Evolutionary conservation across 345 rosid genomes (phyloP).

Genomic region (Angophora floribunda): DNA sequence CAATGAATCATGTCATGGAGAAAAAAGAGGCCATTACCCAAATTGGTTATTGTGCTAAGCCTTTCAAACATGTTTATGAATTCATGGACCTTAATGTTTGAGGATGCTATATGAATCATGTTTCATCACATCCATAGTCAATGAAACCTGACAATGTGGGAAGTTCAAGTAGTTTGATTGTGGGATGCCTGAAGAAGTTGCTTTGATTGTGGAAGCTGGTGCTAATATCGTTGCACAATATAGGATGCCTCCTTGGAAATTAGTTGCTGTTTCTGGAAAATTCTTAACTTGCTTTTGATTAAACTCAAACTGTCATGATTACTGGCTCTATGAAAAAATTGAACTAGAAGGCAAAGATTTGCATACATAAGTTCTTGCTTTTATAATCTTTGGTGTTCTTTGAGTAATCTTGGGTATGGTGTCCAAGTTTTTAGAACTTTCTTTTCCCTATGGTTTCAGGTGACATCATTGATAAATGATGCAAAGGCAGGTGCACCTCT

Average conservation of each 20-base stretch:
- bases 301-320: not conserved
- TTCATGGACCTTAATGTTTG: not conserved
- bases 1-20: not conserved
- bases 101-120: not conserved
- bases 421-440: not conserved
- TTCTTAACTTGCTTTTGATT: not conserved
- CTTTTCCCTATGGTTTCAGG: constrained; percentile 23
- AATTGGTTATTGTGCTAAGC: not conserved
- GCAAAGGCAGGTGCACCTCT: constrained; percentile 50
- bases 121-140: not conserved
- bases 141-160: not conserved
- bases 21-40: not conserved
- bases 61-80: not conserved
- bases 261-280: not conserved
- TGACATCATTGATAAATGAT: constrained; percentile 65
- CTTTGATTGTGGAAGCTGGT: not conserved
- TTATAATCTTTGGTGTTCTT: not conserved
- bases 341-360: not conserved
- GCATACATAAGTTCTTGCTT: not conserved
- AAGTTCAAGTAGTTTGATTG: not conserved
- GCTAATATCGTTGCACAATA: not conserved
- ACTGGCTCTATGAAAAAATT: not conserved
- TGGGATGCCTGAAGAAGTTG: not conserved
- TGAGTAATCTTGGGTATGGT: not conserved
- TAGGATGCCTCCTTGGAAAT: not conserved